Evolutionary conservation across 352 stramenopile species (phyloP).

Genomic region (Pythium dissotocum): DNA sequence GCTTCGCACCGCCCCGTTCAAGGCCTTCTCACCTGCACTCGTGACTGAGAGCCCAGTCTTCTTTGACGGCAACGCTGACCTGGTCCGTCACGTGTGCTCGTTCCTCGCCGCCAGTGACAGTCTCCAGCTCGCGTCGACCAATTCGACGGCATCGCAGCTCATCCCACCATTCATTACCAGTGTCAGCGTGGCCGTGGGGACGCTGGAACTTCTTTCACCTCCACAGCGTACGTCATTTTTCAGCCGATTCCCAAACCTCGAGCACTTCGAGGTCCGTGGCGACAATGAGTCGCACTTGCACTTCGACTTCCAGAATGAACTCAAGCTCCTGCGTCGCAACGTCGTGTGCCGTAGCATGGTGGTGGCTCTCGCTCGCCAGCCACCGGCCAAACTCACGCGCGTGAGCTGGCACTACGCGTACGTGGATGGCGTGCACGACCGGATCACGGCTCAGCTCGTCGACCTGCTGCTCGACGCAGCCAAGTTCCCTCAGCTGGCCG

Average conservation of each 20-base stretch:
- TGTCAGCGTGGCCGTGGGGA: slow-evolving; percentile 13
- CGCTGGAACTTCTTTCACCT: slow-evolving; percentile 24
- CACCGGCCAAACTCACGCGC: slow-evolving; percentile 14
- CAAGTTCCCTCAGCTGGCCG: slow-evolving; percentile 18
- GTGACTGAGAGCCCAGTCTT: slow-evolving; percentile 17
- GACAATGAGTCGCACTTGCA: slow-evolving; percentile 23
- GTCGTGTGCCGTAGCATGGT: slow-evolving; percentile 27
- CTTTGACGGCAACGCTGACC: slow-evolving; percentile 30
- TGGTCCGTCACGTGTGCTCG: slow-evolving; percentile 26
- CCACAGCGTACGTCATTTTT: slow-evolving; percentile 25
- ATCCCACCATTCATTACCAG: slow-evolving; percentile 29
- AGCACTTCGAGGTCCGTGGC: slow-evolving; percentile 25
- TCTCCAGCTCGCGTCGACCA: slow-evolving; percentile 25
- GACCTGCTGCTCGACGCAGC: slow-evolving; percentile 14
- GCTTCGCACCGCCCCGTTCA: not conserved
- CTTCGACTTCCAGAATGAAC: slow-evolving; percentile 28
- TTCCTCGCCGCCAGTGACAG: slow-evolving; percentile 25
- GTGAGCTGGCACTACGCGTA: slow-evolving; percentile 29
- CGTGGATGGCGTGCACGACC: slow-evolving; percentile 36
- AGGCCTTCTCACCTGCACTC: not conserved
- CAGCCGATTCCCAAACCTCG: slow-evolving; percentile 30
- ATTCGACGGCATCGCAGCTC: slow-evolving; percentile 4
- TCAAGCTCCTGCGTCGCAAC: slow-evolving; percentile 28
- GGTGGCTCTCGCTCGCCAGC: slow-evolving; percentile 11
- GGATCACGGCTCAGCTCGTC: slow-evolving; percentile 30